Base-by-base conservation (phyloP, 345 rosid species). In the Corchorus olitorius region DNA sequence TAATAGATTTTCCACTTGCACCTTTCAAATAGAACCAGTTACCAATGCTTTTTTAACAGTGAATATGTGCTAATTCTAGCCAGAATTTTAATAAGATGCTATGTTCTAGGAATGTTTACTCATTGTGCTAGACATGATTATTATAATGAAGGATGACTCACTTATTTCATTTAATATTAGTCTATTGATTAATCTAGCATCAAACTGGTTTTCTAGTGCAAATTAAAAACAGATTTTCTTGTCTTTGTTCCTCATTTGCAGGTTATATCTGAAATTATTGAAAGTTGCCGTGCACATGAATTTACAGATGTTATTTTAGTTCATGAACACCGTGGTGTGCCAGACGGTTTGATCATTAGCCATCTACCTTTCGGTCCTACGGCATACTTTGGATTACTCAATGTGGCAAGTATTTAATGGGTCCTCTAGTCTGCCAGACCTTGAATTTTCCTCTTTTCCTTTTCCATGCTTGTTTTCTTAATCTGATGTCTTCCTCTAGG, bases 291-390 rank as follows among this genome's bases (percentile, higher is more conserved):
- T 0, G 83, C 97, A 1, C 97, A 91, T 81, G 99, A 91, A 76
- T 96, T 85, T 80, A 90, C 97, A 11, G 98, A 96, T 88, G 94
- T 96, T 50, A 87, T 96, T 79, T 78, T 96, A 82, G 97, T 96
- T 78, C 91, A 89, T 79, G 95, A 92, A 73, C 92, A 89, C 83
- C 97, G 97, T 41, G 98, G 98, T 80, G 90, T 87, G 55, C 99
- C 97, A 15, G 98, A 91, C 73, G 92, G 93, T 83, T 87, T 96
- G 74, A 86, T 90, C 16, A 77, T 96, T 76, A 86, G 97, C 73
- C 99, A 93, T 84, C 86, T 96, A 66, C 98, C 99, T 39, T 93
- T 87, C 81, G 98, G 98, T 76, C 99, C 99, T 43, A 93, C 99
- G 66, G 97, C 99, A 54, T 91, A 89, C 87, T 93, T 93, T 90